Evolutionary conservation across 2,329 filamentous ascomycete genomes (phyloP).

Genomic region (Colletotrichum sp.): DNA sequence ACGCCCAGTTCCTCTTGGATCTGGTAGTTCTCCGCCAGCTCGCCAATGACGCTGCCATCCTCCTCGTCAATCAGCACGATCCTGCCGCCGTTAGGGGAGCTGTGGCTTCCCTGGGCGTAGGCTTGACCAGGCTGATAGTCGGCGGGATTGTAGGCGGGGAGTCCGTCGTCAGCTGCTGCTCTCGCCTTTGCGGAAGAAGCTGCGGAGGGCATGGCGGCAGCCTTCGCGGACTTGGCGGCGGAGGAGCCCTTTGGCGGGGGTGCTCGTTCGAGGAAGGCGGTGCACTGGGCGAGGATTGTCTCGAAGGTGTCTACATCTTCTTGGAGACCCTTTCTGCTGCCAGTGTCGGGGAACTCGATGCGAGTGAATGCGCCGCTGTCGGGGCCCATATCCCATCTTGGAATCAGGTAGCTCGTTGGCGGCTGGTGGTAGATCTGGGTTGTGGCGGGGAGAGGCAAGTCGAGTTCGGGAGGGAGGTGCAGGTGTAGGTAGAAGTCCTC

Average conservation of each 20-base stretch:
- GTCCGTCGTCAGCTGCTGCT: constrained; percentile 43
- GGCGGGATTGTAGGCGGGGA: constrained; percentile 79
- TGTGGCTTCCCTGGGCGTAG: constrained; percentile 70
- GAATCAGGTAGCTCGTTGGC: constrained; percentile 90
- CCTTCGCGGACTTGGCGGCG: not conserved
- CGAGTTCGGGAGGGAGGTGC: constrained; percentile 91
- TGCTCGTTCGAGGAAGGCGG: constrained; percentile 88
- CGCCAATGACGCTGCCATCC: constrained; percentile 92
- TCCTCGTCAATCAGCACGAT: constrained; percentile 96
- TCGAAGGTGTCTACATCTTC: constrained; percentile 97
- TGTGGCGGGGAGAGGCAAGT: constrained; percentile 90
- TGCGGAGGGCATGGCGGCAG: constrained; percentile 20
- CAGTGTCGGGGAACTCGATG: constrained; percentile 84
- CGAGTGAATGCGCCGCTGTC: constrained; percentile 90
- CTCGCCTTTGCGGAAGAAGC: constrained; percentile 27
- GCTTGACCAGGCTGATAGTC: constrained; percentile 81
- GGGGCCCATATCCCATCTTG: constrained; percentile 90
- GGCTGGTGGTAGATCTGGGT: constrained; percentile 98
- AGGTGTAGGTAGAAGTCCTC: constrained; percentile 98
- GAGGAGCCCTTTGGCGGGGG: constrained; percentile 57
- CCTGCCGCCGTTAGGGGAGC: constrained; percentile 67
- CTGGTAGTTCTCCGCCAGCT: constrained; percentile 82
- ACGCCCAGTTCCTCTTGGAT: constrained; percentile 79
- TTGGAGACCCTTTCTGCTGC: constrained; percentile 75
- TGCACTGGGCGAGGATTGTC: constrained; percentile 97